Evolutionary conservation across 805 yeast genomes (phyloP).

Genomic region (Candida awuae): DNA sequence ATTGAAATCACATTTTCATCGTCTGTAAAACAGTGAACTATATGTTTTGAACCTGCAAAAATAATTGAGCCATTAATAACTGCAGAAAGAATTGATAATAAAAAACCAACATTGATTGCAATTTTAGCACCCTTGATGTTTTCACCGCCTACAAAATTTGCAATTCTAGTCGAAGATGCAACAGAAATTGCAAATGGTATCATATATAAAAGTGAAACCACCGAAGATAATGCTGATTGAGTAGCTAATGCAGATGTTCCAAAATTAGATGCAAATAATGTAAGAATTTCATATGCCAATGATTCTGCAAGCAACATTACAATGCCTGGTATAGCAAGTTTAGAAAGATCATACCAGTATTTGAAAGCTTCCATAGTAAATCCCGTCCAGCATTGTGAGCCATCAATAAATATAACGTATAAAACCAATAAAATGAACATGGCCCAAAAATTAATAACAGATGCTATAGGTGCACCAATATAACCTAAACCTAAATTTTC

Average conservation of each 20-base stretch:
- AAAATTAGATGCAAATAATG: conserved; percentile 43
- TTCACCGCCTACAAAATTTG: conserved; percentile 43
- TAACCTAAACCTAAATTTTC: conserved; percentile 52
- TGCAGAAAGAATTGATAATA: conserved; percentile 29
- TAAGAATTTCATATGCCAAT: conserved; percentile 49
- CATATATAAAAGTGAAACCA: conserved; percentile 45
- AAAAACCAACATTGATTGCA: conserved; percentile 38
- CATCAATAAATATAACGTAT: conserved; percentile 54
- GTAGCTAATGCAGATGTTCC: conserved; percentile 50
- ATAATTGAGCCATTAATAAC: conserved; percentile 38
- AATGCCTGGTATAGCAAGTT: conserved; percentile 45
- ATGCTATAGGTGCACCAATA: conserved; percentile 69
- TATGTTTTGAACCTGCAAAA: conserved; percentile 36
- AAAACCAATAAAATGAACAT: conserved; percentile 50
- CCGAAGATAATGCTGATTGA: conserved; percentile 46
- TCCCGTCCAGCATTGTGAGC: conserved; percentile 67
- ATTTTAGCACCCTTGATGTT: conserved; percentile 26
- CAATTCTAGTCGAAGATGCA: conserved; percentile 48
- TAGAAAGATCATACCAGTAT: conserved; percentile 34
- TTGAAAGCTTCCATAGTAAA: conserved; percentile 28
- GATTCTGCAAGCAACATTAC: conserved; percentile 50
- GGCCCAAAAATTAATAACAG: conserved; percentile 61
- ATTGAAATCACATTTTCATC: conserved; percentile 49
- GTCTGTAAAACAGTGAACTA: conserved; percentile 52
- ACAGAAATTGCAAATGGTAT: conserved; percentile 52